Percentiles rank a stretch among this genome's conserved stretches.
Evolutionary conservation across 306 rosid genomes (phyloP).

Genomic region (Cucurbita argyrosperma): DNA sequence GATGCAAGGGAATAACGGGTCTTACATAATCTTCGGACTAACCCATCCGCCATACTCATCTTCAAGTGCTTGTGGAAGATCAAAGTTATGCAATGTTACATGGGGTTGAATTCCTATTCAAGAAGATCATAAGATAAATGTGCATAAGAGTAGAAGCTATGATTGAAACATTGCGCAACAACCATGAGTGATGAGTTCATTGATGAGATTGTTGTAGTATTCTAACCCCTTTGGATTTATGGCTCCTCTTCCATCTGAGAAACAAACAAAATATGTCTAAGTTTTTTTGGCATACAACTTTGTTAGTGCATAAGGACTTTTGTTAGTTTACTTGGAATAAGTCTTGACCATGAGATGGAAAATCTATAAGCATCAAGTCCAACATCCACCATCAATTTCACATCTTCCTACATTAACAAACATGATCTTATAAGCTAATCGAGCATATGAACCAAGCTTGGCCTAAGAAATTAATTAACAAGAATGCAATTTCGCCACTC

Average conservation of each 20-base stretch:
- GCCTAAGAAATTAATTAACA: neutral
- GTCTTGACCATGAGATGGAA: constrained; percentile 83
- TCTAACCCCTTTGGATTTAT: constrained; percentile 53
- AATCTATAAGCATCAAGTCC: constrained; percentile 72
- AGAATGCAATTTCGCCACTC: neutral
- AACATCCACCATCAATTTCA: constrained; percentile 48
- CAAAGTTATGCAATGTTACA: constrained; percentile 38
- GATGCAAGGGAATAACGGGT: neutral
- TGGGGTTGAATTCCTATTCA: constrained; percentile 63
- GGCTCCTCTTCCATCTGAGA: constrained; percentile 56
- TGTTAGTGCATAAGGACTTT: too few relatives aligned
- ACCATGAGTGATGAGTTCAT: constrained; percentile 45
- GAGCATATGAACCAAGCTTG: neutral
- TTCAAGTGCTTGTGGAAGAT: constrained; percentile 63
- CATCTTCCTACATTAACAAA: constrained; percentile 56
- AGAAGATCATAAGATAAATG: neutral
- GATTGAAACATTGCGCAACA: neutral
- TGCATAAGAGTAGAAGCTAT: neutral
- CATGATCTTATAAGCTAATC: neutral
- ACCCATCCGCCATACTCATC: constrained; percentile 83
- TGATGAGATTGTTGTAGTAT: constrained; percentile 67
- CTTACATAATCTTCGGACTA: constrained; percentile 39
- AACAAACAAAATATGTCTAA: neutral
- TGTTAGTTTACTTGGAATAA: constrained; percentile 42
- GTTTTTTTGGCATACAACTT: neutral